Evolutionary conservation across 805 yeast genomes (phyloP).

Genomic region (Metschnikowia orientalis): DNA sequence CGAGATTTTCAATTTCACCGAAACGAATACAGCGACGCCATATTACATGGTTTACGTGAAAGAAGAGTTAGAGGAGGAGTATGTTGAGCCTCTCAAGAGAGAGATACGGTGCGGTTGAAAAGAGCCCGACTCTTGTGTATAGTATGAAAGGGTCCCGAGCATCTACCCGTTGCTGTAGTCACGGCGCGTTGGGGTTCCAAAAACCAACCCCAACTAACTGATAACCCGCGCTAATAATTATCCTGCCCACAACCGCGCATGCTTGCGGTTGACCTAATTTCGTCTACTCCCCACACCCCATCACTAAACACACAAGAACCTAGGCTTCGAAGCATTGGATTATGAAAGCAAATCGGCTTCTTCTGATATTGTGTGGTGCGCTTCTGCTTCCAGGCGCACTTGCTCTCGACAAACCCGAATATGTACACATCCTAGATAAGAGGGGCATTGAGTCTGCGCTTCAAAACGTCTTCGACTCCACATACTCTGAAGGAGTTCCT

Average conservation of each 20-base stretch:
- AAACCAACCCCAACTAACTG: not conserved
- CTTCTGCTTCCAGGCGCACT: not conserved
- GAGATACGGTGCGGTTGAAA: conserved; percentile 18
- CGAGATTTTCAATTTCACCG: conserved; percentile 63
- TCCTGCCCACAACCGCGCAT: conserved; percentile 5
- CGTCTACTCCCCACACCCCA: no score
- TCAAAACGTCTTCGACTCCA: conserved; percentile 8
- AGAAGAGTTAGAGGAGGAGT: conserved; percentile 48
- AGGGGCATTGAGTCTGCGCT: conserved; percentile 2
- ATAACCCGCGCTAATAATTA: not conserved
- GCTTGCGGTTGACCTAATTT: conserved; percentile 4
- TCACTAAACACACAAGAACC: no score
- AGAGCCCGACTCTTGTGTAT: no score
- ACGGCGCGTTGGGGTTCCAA: not conserved
- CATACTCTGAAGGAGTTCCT: not conserved
- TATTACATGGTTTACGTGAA: conserved; percentile 83
- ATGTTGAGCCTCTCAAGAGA: conserved; percentile 65
- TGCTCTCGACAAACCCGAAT: not conserved
- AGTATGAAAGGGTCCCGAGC: no score
- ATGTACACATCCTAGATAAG: conserved; percentile 6
- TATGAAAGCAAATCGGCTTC: conserved; percentile 1
- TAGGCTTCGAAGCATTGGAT: conserved; percentile 1
- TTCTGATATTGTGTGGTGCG: not conserved
- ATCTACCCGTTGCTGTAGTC: no score
- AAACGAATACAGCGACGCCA: conserved; percentile 86